phyloP scores from a whole-genome alignment of 2,329 filamentous ascomycete species.

The Hypoxylon rubiginosum region DNA sequence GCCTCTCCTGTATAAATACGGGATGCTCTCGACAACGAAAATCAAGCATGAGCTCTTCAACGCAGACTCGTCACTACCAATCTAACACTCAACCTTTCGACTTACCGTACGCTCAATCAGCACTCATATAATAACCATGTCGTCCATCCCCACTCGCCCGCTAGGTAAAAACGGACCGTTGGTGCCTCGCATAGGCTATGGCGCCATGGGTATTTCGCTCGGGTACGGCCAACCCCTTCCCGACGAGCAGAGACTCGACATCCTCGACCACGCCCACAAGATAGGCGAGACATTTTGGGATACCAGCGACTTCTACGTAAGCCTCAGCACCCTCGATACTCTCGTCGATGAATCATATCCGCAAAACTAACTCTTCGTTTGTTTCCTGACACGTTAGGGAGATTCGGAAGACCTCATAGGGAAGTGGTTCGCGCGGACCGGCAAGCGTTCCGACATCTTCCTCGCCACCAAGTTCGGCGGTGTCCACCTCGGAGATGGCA shows the following conservation, averaged over 20 bases:
- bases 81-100: background rate
- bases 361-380: background rate
- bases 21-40: background rate
- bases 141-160: conserved; percentile 52
- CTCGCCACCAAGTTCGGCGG: conserved; percentile 66
- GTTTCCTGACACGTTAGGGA: conserved; percentile 23
- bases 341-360: background rate
- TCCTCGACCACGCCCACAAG: conserved; percentile 56
- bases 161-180: conserved; percentile 61
- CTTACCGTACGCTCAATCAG: background rate
- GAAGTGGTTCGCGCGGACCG: conserved; percentile 54
- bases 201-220: conserved; percentile 55
- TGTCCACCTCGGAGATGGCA: conserved; percentile 25
- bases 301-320: conserved; percentile 55
- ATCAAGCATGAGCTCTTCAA: background rate
- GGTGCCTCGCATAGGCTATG: conserved; percentile 60
- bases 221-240: conserved; percentile 38
- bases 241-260: conserved; percentile 54
- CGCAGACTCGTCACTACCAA: background rate
- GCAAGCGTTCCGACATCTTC: conserved; percentile 60
- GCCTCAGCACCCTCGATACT: background rate
- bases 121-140: conserved; percentile 13
- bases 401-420: conserved; percentile 58
- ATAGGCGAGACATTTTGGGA: conserved; percentile 58
- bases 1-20: conserved; percentile 20